Percentiles rank a stretch among this genome's conserved stretches.
Conservation (phyloP, 192 early-diverging fungal species). For the Pecoramyces ruminantium region DNA sequence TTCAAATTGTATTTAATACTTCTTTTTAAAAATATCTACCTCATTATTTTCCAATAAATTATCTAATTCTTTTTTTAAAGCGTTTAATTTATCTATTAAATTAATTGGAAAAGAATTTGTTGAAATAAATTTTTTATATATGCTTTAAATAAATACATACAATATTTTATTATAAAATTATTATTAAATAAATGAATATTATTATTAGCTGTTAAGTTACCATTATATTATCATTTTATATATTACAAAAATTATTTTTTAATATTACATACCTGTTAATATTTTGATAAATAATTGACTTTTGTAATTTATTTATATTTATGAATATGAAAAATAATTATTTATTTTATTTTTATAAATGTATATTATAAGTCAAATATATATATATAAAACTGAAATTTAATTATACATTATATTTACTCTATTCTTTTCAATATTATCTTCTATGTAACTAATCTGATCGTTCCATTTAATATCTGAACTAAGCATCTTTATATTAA, state of each 20-base stretch:
- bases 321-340: too few species aligned
- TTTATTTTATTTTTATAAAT: too few species aligned
- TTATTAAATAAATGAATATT: too few species aligned
- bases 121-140: neutral
- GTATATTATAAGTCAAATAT: too few species aligned
- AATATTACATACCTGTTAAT: neutral
- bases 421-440: neutral
- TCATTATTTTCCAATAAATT: neutral
- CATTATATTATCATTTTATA: too few species aligned
- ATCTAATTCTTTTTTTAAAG: neutral
- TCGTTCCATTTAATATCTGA: neutral
- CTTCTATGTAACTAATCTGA: neutral
- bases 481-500: neutral
- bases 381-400: too few species aligned
- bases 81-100: neutral
- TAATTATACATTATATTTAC: neutral
- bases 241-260: too few species aligned
- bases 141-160: too few species aligned
- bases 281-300: neutral
- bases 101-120: neutral
- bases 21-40: too few species aligned
- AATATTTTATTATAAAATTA: too few species aligned
- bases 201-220: too few species aligned
- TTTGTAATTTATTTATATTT: neutral
- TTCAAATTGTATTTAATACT: too few species aligned